Conservation (phyloP, 139 green algal genomes). For the Asterochloris erici region DNA sequence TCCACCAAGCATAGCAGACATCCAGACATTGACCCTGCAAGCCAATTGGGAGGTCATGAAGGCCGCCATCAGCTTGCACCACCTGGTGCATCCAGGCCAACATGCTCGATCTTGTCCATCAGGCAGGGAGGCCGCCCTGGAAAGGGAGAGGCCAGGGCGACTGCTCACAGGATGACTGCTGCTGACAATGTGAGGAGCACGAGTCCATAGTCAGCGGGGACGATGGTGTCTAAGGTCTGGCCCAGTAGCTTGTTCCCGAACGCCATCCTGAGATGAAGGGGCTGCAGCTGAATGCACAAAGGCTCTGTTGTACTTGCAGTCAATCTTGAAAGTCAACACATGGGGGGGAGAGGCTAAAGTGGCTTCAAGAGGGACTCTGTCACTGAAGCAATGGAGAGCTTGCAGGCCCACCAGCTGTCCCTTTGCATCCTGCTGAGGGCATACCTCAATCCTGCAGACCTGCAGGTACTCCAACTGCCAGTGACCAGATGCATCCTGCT, state of each 20-base stretch:
- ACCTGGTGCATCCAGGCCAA: neutral
- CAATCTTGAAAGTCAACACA: neutral
- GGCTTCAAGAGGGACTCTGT: neutral
- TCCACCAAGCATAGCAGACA: neutral
- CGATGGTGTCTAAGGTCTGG: too few species aligned
- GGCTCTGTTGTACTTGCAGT: neutral
- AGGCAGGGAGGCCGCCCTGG: neutral
- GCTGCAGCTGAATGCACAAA: neutral
- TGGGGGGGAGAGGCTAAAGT: neutral
- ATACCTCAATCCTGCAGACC: neutral
- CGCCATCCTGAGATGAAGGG: neutral
- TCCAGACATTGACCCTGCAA: conserved; percentile 8
- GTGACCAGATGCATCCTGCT: neutral
- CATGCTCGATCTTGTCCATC: neutral
- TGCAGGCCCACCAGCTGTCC: conserved; percentile 5
- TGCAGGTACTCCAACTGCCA: neutral
- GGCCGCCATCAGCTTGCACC: neutral
- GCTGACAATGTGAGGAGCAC: conserved; percentile 3
- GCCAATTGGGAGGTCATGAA: neutral
- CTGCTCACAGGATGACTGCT: neutral
- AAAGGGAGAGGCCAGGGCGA: too few species aligned
- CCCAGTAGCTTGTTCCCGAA: neutral
- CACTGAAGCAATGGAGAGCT: neutral
- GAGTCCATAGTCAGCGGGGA: neutral
- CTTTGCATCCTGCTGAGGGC: conserved; percentile 10